These are phyloP conservation scores for Myrica gale DNA, from an alignment of 306 rosid genomes.

Conservation along the genomic window DNA sequence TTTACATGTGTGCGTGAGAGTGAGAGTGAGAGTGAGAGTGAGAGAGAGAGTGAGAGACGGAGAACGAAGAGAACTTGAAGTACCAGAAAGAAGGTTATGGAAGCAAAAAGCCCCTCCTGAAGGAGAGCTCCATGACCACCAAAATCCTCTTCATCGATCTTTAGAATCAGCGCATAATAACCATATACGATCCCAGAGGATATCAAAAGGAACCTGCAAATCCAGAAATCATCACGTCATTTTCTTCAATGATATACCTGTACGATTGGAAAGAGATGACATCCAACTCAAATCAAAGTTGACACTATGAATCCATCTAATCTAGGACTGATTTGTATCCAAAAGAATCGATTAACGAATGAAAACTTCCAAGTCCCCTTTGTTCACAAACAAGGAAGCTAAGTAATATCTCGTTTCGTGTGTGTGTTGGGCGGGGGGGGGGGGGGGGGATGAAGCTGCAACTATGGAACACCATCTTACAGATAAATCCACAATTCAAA, in stretches of 20 bases:
- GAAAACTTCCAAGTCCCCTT: too few species aligned
- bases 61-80: background rate
- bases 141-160: constrained; percentile 93
- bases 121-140: constrained; percentile 99
- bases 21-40: background rate
- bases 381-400: too few species aligned
- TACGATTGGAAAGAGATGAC: background rate
- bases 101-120: constrained; percentile 97
- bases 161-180: constrained; percentile 76
- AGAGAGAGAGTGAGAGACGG: too few species aligned
- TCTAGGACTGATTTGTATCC: background rate
- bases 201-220: constrained; percentile 69
- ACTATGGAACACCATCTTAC: too few species aligned
- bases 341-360: too few species aligned
- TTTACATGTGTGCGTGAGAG: background rate
- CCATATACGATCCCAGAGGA: constrained; percentile 76
- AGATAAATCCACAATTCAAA: too few species aligned
- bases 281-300: background rate
- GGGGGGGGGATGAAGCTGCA: too few species aligned
- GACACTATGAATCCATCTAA: background rate
- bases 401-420: too few species aligned
- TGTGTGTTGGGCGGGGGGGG: too few species aligned
- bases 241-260: background rate
- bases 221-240: background rate
- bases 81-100: constrained; percentile 94